These are phyloP conservation scores for Sclerotinia minor DNA, from an alignment of 2,329 filamentous ascomycete genomes.

Conservation along the genomic window DNA sequence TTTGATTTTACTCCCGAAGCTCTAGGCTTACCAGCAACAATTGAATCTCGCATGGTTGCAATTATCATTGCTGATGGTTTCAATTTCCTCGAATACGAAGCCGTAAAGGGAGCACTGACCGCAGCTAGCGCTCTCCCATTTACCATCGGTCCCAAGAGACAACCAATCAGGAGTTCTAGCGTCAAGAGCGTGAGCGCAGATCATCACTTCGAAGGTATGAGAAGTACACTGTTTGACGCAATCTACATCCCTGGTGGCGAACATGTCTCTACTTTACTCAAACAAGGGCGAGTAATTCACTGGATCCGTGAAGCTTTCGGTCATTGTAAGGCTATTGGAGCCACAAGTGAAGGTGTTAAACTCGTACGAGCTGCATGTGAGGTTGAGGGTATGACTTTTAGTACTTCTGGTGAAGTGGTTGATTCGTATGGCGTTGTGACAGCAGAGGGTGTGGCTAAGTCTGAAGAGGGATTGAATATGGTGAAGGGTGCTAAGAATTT, in stretches of 20 bases:
- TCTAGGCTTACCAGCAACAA: constrained; percentile 55
- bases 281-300: constrained; percentile 71
- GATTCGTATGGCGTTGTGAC: constrained; percentile 81
- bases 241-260: constrained; percentile 74
- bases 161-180: constrained; percentile 51
- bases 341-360: constrained; percentile 68
- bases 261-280: constrained; percentile 60
- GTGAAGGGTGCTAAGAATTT: constrained; percentile 69
- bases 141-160: constrained; percentile 69
- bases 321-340: constrained; percentile 77
- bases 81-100: constrained; percentile 64
- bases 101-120: constrained; percentile 62
- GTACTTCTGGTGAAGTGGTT: constrained; percentile 47
- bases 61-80: constrained; percentile 79
- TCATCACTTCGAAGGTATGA: constrained; percentile 77
- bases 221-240: constrained; percentile 79
- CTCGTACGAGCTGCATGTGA: constrained; percentile 55
- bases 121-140: constrained; percentile 66
- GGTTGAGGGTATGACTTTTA: constrained; percentile 50
- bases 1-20: constrained; percentile 61
- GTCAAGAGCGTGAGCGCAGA: constrained; percentile 62
- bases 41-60: constrained; percentile 69
- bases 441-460: constrained; percentile 47
- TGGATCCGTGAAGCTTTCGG: constrained; percentile 81
- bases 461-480: constrained; percentile 61